Evolutionary conservation across 163 green algal genomes (phyloP).

Genomic region (Chlamydomonas reinhardtii): DNA sequence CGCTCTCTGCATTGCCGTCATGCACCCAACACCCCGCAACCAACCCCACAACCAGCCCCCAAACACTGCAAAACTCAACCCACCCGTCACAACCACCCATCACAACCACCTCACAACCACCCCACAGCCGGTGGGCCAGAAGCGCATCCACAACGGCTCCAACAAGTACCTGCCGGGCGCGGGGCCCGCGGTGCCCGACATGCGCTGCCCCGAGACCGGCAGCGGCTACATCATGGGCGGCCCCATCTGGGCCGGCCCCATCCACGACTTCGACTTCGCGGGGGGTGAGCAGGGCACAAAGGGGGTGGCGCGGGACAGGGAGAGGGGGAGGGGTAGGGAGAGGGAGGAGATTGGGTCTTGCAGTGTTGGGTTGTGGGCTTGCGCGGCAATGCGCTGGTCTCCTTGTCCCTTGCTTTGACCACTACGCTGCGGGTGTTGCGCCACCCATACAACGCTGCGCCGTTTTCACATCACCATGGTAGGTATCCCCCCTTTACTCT

Average conservation of each 20-base stretch:
- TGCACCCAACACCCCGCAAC: no score
- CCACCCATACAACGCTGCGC: no score
- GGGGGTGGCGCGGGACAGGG: neutral
- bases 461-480: no score
- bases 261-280: slow-evolving; percentile 90
- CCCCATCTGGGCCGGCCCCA: slow-evolving; percentile 92
- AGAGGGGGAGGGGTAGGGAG: no score
- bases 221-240: slow-evolving; percentile 90
- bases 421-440: no score
- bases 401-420: no score
- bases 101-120: no score
- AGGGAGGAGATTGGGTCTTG: no score
- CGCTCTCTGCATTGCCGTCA: no score
- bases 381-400: no score
- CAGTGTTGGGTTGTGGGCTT: no score
- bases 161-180: slow-evolving; percentile 77
- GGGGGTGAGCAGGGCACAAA: slow-evolving; percentile 14
- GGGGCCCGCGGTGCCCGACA: slow-evolving; percentile 75
- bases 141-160: slow-evolving; percentile 55
- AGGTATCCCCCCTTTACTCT: no score
- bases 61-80: neutral
- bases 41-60: neutral
- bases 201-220: slow-evolving; percentile 90
- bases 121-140: slow-evolving; percentile 46
- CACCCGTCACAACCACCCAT: neutral